A percentile compares a stretch with the other conserved stretches of the same genome.
phyloP scores from a whole-genome alignment of 2,329 filamentous ascomycete species.

The Pseudogymnoascus sp. region DNA sequence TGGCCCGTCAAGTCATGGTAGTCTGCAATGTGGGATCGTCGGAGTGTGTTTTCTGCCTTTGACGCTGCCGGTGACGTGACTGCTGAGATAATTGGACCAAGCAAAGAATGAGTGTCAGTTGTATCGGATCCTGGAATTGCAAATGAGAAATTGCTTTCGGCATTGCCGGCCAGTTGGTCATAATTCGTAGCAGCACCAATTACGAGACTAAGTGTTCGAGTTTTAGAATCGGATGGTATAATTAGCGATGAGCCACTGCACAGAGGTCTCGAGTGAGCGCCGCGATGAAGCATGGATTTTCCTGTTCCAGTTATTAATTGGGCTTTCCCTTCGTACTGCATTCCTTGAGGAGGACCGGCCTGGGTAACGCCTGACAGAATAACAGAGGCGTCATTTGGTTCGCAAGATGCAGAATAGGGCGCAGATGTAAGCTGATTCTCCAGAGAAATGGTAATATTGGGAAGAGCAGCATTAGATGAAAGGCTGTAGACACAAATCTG shows the following conservation, averaged over 20 bases:
- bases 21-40: constrained; percentile 34
- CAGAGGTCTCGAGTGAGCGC: not conserved
- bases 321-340: constrained; percentile 37
- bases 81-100: constrained; percentile 32
- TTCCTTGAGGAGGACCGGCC: constrained; percentile 34
- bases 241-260: constrained; percentile 23
- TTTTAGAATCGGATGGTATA: constrained; percentile 22
- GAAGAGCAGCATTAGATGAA: constrained; percentile 27
- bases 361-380: constrained; percentile 34
- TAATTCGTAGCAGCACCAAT: constrained; percentile 43
- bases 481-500: constrained; percentile 30
- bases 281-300: not conserved
- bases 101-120: constrained; percentile 24
- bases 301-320: constrained; percentile 21
- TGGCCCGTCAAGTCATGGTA: constrained; percentile 33
- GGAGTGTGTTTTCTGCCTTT: constrained; percentile 29
- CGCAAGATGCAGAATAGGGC: not conserved
- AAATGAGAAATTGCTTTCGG: constrained; percentile 30
- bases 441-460: constrained; percentile 34
- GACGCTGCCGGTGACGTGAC: constrained; percentile 29
- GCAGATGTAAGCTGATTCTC: constrained; percentile 34
- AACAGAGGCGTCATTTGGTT: constrained; percentile 18
- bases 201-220: constrained; percentile 32
- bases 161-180: constrained; percentile 42
- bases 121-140: not conserved